Evolutionary conservation across 176 grass and related monocot species (phyloP), one percentile per base, ranked within the genome.

Genomic region (Musa schizocarpa): DNA sequence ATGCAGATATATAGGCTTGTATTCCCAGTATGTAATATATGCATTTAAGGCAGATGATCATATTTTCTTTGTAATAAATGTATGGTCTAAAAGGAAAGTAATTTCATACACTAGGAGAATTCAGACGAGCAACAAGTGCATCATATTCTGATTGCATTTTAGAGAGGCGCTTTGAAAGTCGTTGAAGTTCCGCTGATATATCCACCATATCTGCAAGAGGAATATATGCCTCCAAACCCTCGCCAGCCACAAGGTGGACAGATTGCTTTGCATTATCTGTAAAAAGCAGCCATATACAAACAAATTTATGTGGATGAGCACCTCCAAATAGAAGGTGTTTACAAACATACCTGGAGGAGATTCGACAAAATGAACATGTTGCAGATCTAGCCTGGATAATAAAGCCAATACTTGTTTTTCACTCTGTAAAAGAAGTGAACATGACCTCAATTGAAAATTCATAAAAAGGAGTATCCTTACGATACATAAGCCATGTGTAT

Each of bases 141-240:
- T 91, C 90, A 82, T 98, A 98, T 77, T 93, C 95, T 61, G 82
- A 80, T 78, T 98, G 90, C 84, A 98, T 93, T 82, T 98, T 98
- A 17, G 86, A 80, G 14, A 98, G 95, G 9, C 95, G 95, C 69
- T 93, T 98, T 6, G 95, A 82, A 54, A 98, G 80, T 69, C 90
- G 82, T 52, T 98, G 81, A 61, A 96, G 79, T 89, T 96, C 89
- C 55, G 86, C 89, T 11, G 89, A 90, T 57, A 96, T 85, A 68
- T 93, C 90, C 49, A 98, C 95, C 95, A 93, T 98, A 67, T 91
- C 95, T 55, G 86, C 88, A 68, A 98, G 81, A 67, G 95, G 95
- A 68, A 98, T 86, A 84, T 93, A 93, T 63, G 90, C 88, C 76
- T 93, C 95, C 78, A 93, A 63, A 72, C 88, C 90, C 24, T 94